Base-by-base conservation (phyloP, 352 stramenopile genomes). In the Pythium utonaiense region DNA sequence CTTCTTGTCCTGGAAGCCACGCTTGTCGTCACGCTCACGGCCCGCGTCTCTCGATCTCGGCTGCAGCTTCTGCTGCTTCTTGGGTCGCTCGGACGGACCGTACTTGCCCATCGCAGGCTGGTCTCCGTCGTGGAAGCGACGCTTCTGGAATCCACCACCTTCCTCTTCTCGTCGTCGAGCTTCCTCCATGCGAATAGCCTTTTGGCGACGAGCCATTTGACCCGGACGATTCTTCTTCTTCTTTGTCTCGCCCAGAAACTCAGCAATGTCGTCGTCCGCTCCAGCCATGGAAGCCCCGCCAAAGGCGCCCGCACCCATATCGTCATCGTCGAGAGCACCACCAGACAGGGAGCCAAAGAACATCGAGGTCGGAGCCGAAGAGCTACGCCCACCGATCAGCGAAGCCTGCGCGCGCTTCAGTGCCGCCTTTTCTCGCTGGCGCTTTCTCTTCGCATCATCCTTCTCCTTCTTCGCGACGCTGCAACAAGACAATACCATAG, bases 151-250 rank as follows among this genome's bases (percentile, higher is more conserved):
- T 7, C 75, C 75, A 4, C 59, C 64, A 4, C 59, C 77, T 7
- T 86, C 69, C 44, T 84, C 61, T 34, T 82, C 74, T 30, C 73
- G 69, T 33, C 74, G 78, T 19, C 66, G 56, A 1, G 77, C 64
- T 50, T 91, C 80, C 60, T 94, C 85, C 50, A 81, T 58, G 0
- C 80, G 80, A 19, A 92, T 80, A 25, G 85, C 85, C 66, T 92
- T 91, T 63, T 91, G 83, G 2, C 83, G 78, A 57, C 85, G 80
- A n/a, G 85, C 85, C 53, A 79, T 79, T 48, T 94, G 85, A 19
- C 85, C 85, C 7, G 82, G 59, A 16, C 85, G 82, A 63, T 94
- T 94, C 65, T 94, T 94, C 53, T 75, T 86, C 74, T 91, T 91
- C 66, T 91, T 90, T 50, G 80, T 91, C 61, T 94, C 85, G 27